A percentile compares a stretch with the other conserved stretches of the same genome.
phyloP scores from a whole-genome alignment of 441 rosid species.

The Macaranga tanarius region DNA sequence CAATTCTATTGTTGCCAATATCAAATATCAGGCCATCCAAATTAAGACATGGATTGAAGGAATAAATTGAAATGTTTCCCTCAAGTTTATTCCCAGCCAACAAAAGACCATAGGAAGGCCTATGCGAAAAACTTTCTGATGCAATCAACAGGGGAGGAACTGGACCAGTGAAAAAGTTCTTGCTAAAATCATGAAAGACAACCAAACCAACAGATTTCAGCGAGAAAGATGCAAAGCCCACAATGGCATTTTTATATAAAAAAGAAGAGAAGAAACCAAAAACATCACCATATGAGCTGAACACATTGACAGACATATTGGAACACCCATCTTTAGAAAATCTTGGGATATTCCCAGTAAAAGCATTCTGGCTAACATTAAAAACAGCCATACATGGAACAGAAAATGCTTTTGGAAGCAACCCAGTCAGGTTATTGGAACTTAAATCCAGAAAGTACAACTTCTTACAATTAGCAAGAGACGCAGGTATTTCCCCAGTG shows the following conservation, averaged over 20 bases:
- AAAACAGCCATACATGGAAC: constrained; percentile 46
- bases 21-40: constrained; percentile 38
- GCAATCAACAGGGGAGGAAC: constrained; percentile 35
- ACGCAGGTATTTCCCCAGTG: constrained; percentile 33
- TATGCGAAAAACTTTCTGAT: constrained; percentile 23
- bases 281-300: constrained; percentile 21
- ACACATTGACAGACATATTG: constrained; percentile 7
- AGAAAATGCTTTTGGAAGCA: constrained; percentile 32
- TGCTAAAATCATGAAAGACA: constrained; percentile 44
- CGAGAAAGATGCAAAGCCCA: constrained; percentile 18
- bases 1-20: constrained; percentile 37
- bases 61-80: constrained; percentile 39
- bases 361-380: constrained; percentile 37
- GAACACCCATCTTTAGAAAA: constrained; percentile 32
- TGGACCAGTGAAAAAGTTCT: constrained; percentile 36
- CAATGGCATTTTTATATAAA: constrained; percentile 33
- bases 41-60: constrained; percentile 38
- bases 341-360: constrained; percentile 37
- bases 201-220: constrained; percentile 25
- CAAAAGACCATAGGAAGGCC: constrained; percentile 42
- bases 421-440: constrained; percentile 41
- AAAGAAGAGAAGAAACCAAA: constrained; percentile 31
- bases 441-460: constrained; percentile 45
- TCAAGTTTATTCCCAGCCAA: constrained; percentile 35
- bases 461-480: constrained; percentile 33